phyloP scores from a whole-genome alignment of 1,284 basidiomycete genomes.

The Marasmius fiardii region DNA sequence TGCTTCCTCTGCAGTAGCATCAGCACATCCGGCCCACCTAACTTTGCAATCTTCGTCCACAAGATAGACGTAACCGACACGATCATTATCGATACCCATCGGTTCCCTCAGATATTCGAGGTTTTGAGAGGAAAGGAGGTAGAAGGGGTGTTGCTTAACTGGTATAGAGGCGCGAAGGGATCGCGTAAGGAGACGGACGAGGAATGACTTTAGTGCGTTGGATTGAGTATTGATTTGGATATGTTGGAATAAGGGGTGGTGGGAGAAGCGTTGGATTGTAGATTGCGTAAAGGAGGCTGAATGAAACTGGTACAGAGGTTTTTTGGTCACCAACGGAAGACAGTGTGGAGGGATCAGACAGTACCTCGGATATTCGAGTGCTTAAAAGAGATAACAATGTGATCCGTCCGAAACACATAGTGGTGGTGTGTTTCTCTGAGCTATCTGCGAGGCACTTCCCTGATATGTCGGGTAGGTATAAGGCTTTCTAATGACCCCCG shows the following conservation, averaged over 20 bases:
- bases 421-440: constrained; percentile 72
- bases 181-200: constrained; percentile 81
- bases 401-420: constrained; percentile 73
- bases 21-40: constrained; percentile 91
- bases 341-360: constrained; percentile 16
- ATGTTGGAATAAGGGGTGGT: constrained; percentile 73
- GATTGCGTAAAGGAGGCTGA: constrained; percentile 69
- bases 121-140: constrained; percentile 79
- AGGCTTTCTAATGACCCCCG: constrained; percentile 59
- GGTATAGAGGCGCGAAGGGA: constrained; percentile 71
- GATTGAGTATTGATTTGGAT: constrained; percentile 85
- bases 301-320: constrained; percentile 60
- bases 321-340: constrained; percentile 8
- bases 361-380: constrained; percentile 86
- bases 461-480: constrained; percentile 88
- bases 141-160: constrained; percentile 64
- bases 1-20: constrained; percentile 75
- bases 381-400: constrained; percentile 80
- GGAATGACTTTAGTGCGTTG: constrained; percentile 86
- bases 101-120: constrained; percentile 81
- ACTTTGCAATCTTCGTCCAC: constrained; percentile 84
- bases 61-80: constrained; percentile 92
- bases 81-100: constrained; percentile 86
- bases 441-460: constrained; percentile 65
- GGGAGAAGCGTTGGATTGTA: constrained; percentile 58